phyloP scores from a whole-genome alignment of 257 asterid species.

The Nicotiana tabacum region DNA sequence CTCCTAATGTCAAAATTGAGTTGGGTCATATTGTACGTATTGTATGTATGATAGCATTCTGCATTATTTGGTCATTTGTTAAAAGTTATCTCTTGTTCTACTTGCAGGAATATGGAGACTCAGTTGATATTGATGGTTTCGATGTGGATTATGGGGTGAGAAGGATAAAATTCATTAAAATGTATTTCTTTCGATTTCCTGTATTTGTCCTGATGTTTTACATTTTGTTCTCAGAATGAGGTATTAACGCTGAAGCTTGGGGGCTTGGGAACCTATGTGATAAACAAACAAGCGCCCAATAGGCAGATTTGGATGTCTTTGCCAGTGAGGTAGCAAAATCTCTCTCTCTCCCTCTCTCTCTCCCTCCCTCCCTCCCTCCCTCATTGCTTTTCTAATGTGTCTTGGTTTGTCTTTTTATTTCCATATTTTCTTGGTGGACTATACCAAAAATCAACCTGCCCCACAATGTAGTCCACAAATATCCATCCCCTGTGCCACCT shows the following conservation, averaged over 20 bases:
- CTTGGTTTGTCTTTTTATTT: not conserved
- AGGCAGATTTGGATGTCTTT: constrained; percentile 98
- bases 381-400: not conserved
- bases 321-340: constrained; percentile 64
- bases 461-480: not conserved
- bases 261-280: constrained; percentile 76
- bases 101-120: constrained; percentile 76
- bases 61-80: not conserved
- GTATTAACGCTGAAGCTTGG: constrained; percentile 91
- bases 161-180: not conserved
- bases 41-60: not conserved
- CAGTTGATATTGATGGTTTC: constrained; percentile 69
- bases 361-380: not conserved
- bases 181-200: not conserved
- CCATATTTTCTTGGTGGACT: not conserved
- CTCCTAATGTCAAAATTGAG: not conserved
- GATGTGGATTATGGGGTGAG: constrained; percentile 92
- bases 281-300: constrained; percentile 92
- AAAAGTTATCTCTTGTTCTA: not conserved
- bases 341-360: not conserved
- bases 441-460: not conserved
- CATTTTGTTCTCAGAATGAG: constrained; percentile 52
- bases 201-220: constrained; percentile 14
- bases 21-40: not conserved
- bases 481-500: not conserved